phyloP scores from a whole-genome alignment of 2,329 filamentous ascomycete genomes.

The Epichloe elymi region DNA sequence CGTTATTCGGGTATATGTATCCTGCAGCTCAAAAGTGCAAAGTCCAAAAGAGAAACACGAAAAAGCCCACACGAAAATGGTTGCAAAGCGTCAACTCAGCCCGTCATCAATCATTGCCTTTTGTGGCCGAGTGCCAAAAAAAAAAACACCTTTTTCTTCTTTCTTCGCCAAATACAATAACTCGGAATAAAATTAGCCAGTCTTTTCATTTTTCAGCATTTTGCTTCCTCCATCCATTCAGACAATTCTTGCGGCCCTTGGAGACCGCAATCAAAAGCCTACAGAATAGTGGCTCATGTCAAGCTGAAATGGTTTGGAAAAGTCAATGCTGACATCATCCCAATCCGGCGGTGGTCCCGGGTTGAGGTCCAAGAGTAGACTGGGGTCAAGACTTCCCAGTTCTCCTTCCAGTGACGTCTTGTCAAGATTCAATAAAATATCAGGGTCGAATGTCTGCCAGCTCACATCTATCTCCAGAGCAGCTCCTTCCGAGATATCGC shows the following conservation, averaged over 20 bases:
- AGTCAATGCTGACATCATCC: constrained; percentile 38
- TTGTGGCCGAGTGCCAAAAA: too few species aligned
- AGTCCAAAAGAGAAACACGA: not conserved
- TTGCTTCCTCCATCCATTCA: too few species aligned
- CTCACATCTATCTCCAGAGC: constrained; percentile 38
- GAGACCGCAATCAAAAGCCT: constrained; percentile 2
- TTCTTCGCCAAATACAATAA: too few species aligned
- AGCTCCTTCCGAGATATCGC: constrained; percentile 44
- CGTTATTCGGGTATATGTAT: not conserved
- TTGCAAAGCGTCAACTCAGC: not conserved
- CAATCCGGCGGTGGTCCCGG: constrained; percentile 22
- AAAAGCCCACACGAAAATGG: not conserved
- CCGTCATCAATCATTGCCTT: not conserved
- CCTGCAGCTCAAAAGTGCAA: not conserved
- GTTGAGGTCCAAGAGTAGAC: constrained; percentile 15
- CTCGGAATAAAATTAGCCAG: too few species aligned
- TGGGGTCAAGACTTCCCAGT: constrained; percentile 16
- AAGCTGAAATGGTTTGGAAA: constrained; percentile 39
- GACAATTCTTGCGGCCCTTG: too few species aligned
- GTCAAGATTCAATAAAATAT: constrained; percentile 30
- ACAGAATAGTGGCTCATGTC: constrained; percentile 29
- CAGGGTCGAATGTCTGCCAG: constrained; percentile 37
- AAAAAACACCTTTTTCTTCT: too few species aligned
- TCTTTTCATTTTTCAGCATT: too few species aligned
- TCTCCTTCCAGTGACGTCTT: constrained; percentile 15